A percentile compares a stretch with the other conserved stretches of the same genome.
Conservation (phyloP, 495 filamentous ascomycete species). For the Neurospora sp. region DNA sequence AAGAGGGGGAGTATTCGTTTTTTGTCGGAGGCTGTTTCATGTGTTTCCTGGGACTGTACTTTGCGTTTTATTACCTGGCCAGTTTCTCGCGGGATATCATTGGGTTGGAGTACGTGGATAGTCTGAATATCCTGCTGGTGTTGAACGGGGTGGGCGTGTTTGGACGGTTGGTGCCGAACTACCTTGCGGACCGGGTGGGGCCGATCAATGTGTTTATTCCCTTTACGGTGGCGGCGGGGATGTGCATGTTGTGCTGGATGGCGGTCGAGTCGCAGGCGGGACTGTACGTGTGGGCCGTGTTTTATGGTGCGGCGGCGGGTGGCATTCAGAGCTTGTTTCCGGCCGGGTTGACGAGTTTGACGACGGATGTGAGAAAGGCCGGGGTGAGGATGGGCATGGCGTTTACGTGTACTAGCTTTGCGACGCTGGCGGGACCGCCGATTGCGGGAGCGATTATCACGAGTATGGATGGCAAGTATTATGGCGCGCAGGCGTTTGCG, state of each 20-base stretch:
- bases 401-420: slow-evolving; percentile 64
- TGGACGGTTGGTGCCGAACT: slow-evolving; percentile 55
- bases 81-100: slow-evolving; percentile 45
- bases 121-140: slow-evolving; percentile 59
- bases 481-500: slow-evolving; percentile 54
- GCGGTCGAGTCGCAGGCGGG: slow-evolving; percentile 31
- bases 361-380: slow-evolving; percentile 53
- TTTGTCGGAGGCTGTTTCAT: slow-evolving; percentile 54
- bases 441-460: slow-evolving; percentile 60
- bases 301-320: slow-evolving; percentile 58
- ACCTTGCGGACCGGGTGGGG: slow-evolving; percentile 50
- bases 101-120: slow-evolving; percentile 37
- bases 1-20: slow-evolving; percentile 52
- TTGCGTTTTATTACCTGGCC: slow-evolving; percentile 66
- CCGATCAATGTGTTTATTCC: slow-evolving; percentile 55
- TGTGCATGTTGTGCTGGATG: slow-evolving; percentile 6
- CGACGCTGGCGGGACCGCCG: slow-evolving; percentile 62
- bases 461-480: slow-evolving; percentile 43
- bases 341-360: slow-evolving; percentile 41
- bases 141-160: slow-evolving; percentile 60
- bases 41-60: slow-evolving; percentile 56
- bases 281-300: slow-evolving; percentile 49
- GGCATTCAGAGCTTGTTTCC: slow-evolving; percentile 46
- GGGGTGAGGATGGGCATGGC: slow-evolving; percentile 74
- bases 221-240: slow-evolving; percentile 24